Base-by-base conservation (phyloP, 176 grass and related monocot genomes). In the Neostapfia colusana region DNA sequence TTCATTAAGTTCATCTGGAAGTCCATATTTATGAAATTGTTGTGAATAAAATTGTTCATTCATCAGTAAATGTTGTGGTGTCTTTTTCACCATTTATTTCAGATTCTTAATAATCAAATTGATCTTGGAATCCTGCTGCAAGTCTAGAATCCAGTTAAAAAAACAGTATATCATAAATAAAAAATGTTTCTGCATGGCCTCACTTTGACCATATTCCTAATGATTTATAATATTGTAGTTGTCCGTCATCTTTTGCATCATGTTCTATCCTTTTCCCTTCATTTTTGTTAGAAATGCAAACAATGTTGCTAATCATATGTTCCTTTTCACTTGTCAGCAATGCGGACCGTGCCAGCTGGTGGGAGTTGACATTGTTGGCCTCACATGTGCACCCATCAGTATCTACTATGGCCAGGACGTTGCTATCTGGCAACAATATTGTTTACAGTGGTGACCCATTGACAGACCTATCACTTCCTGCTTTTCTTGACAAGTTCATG, bases 401-500 rank as follows among this genome's bases (percentile, higher is more conserved):
- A 66, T 93, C 89, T 57, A 98, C 91, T 31, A 93, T 93, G 95
- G 86, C 89, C 37, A 83, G 86, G 58, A 94, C 95, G 2, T 81
- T 98, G 75, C 77, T 98, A 55, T 93, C 84, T 55, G 95, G 95
- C 20, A 89, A 85, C 73, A 89, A 89, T 81, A 98, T 98, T 73
- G 82, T 98, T 80, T 98, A 98, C 66, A 94, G 67, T 66, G 95
- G 95, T 64, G 89, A 98, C 77, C 95, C 95, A 49, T 70, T 97
- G 63, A 88, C 57, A 42, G 95, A 93, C 69, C 72, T 97, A 48
- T 97, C 91, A 4, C 89, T 97, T 77, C 10, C 79, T 67, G 87
- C 95, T 10, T 97, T 97, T 79, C 82, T 97, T 24, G 91, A 97
- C 72, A 97, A 97, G 63, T 97, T 97, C 66, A 93, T 97, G 95